These are phyloP conservation scores for Debaryomyces tyrocola DNA, from an alignment of 805 yeast genomes.

Conservation along the genomic window DNA sequence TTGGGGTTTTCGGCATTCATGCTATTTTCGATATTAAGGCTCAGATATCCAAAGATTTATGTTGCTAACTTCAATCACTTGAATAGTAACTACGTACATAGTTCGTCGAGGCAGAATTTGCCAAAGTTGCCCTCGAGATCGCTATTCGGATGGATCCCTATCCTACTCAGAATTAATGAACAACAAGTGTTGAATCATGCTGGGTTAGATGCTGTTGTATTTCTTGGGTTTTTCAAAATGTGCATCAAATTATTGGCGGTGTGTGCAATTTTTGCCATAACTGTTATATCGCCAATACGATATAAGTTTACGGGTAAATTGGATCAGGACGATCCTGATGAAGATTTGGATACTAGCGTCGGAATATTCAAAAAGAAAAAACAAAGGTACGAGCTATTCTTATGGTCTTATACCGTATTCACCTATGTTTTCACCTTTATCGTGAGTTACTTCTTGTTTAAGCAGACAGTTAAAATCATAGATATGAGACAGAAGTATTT, in stretches of 20 bases:
- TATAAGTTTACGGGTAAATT: constrained; percentile 74
- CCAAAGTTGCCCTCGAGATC: constrained; percentile 59
- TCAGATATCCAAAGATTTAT: constrained; percentile 76
- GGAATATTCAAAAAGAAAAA: neutral
- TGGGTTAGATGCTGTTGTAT: constrained; percentile 93
- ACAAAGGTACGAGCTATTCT: constrained; percentile 47
- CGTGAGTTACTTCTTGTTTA: constrained; percentile 57
- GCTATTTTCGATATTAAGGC: constrained; percentile 68
- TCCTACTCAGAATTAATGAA: constrained; percentile 64
- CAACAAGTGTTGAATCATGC: constrained; percentile 81
- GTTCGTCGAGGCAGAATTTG: constrained; percentile 47
- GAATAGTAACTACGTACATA: constrained; percentile 40
- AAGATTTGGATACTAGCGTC: constrained; percentile 9
- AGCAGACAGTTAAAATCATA: constrained; percentile 74
- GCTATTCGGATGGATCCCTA: constrained; percentile 79
- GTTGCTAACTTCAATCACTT: constrained; percentile 70
- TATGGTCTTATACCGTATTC: constrained; percentile 86
- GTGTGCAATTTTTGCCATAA: constrained; percentile 68
- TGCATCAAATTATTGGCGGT: constrained; percentile 66
- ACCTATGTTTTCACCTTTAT: constrained; percentile 81
- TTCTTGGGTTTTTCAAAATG: constrained; percentile 86
- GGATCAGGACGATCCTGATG: constrained; percentile 26
- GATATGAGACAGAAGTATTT: constrained; percentile 74
- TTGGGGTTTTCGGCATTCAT: constrained; percentile 71
- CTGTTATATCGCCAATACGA: constrained; percentile 81